A percentile compares a stretch with the other conserved stretches of the same genome.
phyloP scores from a whole-genome alignment of 805 yeast species.

The Priceomyces castillae region DNA sequence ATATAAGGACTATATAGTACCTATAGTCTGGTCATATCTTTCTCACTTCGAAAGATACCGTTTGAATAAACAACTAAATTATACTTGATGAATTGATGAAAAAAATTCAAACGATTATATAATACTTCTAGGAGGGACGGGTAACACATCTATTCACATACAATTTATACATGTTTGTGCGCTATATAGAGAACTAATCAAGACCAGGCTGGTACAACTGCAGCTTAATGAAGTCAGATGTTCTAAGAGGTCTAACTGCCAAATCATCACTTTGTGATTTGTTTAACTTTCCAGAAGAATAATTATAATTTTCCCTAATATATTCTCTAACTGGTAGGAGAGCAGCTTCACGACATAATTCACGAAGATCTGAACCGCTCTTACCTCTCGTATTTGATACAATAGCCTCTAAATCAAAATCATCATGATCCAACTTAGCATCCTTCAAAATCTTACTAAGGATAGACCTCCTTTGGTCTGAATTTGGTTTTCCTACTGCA shows the following conservation, averaged over 20 bases:
- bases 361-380: conserved; percentile 91
- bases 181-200: background rate
- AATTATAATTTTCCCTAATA: conserved; percentile 60
- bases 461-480: conserved; percentile 66
- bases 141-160: background rate
- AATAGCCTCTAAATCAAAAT: conserved; percentile 59
- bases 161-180: background rate
- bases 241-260: conserved; percentile 58
- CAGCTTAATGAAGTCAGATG: conserved; percentile 55
- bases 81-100: background rate
- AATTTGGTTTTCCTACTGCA: conserved; percentile 69
- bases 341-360: conserved; percentile 91
- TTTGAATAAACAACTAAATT: background rate
- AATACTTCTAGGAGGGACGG: background rate
- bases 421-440: conserved; percentile 52
- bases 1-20: no score
- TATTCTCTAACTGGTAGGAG: conserved; percentile 84
- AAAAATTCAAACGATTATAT: background rate
- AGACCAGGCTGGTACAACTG: background rate
- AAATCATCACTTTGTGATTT: conserved; percentile 26
- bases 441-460: conserved; percentile 65
- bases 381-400: conserved; percentile 60
- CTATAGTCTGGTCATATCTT: no score
- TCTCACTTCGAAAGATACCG: no score
- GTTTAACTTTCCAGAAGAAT: conserved; percentile 34